Evolutionary conservation across 2,329 filamentous ascomycete genomes (phyloP).

Genomic region (Hymenoscyphus occultus): DNA sequence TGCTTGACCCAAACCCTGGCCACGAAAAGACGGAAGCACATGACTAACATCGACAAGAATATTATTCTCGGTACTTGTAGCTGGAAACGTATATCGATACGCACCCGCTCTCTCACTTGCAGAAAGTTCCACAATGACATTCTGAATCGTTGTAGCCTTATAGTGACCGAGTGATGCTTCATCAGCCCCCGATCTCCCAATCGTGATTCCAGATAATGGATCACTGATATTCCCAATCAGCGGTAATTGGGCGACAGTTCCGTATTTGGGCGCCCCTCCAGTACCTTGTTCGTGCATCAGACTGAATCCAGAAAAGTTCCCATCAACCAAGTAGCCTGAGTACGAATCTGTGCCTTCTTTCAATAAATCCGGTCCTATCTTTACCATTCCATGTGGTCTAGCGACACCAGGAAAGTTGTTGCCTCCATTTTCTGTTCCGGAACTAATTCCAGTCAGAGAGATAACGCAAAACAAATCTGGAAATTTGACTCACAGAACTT

Average conservation of each 20-base stretch:
- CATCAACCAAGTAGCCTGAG: constrained; percentile 49
- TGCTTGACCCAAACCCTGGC: constrained; percentile 57
- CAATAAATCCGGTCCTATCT: constrained; percentile 41
- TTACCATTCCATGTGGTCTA: constrained; percentile 45
- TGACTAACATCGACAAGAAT: constrained; percentile 41
- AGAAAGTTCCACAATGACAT: constrained; percentile 55
- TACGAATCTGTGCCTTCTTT: constrained; percentile 50
- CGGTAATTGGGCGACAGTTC: constrained; percentile 60
- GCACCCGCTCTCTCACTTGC: constrained; percentile 56
- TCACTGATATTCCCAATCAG: constrained; percentile 49
- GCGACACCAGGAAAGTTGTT: constrained; percentile 45
- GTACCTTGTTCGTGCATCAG: constrained; percentile 67
- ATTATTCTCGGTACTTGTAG: constrained; percentile 37
- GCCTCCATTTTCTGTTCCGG: constrained; percentile 43
- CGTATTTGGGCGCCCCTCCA: constrained; percentile 68
- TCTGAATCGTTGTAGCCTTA: constrained; percentile 52
- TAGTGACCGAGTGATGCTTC: constrained; percentile 60
- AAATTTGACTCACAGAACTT: constrained; percentile 25
- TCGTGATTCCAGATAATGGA: constrained; percentile 54
- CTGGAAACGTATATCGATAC: constrained; percentile 59
- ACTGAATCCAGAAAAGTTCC: constrained; percentile 57
- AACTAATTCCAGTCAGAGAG: constrained; percentile 20
- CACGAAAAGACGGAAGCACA: constrained; percentile 59
- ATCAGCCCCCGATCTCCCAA: constrained; percentile 51
- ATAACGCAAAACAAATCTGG: not conserved